Evolutionary conservation across 148 eudicot genomes (phyloP).

Genomic region (Fagopyrum esculentum): DNA sequence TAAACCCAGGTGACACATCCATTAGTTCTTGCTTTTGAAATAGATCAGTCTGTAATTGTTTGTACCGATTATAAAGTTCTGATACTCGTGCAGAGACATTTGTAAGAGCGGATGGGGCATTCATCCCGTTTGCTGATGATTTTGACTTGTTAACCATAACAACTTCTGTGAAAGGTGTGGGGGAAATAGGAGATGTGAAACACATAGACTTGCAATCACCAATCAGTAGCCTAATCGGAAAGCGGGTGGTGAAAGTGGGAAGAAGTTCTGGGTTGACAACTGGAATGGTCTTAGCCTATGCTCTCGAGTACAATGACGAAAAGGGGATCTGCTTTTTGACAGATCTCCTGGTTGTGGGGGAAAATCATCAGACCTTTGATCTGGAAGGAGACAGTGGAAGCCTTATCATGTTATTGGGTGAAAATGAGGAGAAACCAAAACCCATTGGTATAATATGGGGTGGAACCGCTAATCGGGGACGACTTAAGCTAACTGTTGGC

Average conservation of each 20-base stretch:
- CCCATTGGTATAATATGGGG: constrained; percentile 99
- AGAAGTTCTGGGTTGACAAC: constrained; percentile 94
- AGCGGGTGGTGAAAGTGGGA: constrained; percentile 90
- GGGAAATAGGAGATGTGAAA: constrained; percentile 83
- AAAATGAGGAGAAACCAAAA: constrained; percentile 73
- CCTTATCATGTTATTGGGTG: constrained; percentile 69
- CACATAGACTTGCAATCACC: constrained; percentile 82
- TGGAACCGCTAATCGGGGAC: constrained; percentile 96
- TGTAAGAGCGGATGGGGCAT: constrained; percentile 98
- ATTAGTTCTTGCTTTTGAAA: background rate
- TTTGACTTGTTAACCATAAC: constrained; percentile 79
- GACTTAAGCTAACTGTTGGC: constrained; percentile 88
- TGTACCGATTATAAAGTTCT: background rate
- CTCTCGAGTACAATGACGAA: constrained; percentile 96
- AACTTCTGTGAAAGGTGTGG: constrained; percentile 84
- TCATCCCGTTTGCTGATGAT: constrained; percentile 90
- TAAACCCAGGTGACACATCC: constrained; percentile 64
- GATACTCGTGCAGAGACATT: constrained; percentile 76
- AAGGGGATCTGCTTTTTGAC: constrained; percentile 95
- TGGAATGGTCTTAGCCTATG: constrained; percentile 83
- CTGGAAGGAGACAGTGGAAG: constrained; percentile 99
- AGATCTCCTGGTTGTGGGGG: constrained; percentile 95
- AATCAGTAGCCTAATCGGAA: constrained; percentile 72
- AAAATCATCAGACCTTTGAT: constrained; percentile 91
- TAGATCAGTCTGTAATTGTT: background rate